Conservation (phyloP, 306 rosid genomes). For the Sicyos edulis region DNA sequence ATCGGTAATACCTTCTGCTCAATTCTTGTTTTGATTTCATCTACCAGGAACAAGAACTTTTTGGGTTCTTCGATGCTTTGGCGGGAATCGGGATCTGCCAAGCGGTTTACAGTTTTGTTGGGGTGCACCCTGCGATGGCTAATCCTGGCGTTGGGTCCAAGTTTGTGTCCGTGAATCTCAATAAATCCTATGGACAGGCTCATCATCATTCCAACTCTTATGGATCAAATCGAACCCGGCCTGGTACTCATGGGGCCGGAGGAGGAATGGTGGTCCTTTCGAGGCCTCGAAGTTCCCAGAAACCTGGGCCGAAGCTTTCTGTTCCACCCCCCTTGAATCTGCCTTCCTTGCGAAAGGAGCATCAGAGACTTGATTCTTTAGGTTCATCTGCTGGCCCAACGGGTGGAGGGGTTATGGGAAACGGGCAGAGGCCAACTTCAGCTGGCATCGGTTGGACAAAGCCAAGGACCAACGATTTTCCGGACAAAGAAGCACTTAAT, state of each 20-base stretch:
- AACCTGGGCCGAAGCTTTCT: constrained; percentile 82
- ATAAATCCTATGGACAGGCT: constrained; percentile 90
- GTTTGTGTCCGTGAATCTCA: constrained; percentile 87
- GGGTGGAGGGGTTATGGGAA: constrained; percentile 55
- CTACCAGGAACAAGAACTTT: constrained; percentile 29
- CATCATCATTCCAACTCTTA: constrained; percentile 38
- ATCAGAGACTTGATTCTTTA: constrained; percentile 70
- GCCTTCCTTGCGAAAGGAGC: constrained; percentile 84
- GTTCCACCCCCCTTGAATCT: constrained; percentile 99
- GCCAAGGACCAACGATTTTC: constrained; percentile 41
- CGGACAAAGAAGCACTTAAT: constrained; percentile 38
- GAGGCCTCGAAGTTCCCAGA: constrained; percentile 88
- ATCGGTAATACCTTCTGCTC: constrained; percentile 8
- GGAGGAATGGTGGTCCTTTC: constrained; percentile 80
- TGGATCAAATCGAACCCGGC: constrained; percentile 52
- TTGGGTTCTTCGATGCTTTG: constrained; percentile 70
- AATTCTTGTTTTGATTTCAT: background rate
- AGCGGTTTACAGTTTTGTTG: constrained; percentile 30
- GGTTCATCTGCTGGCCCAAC: constrained; percentile 58
- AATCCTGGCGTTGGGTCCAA: constrained; percentile 75
- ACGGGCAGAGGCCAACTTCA: constrained; percentile 64
- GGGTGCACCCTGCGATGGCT: constrained; percentile 61
- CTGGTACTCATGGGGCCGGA: constrained; percentile 40
- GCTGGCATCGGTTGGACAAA: constrained; percentile 91
- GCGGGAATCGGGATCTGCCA: constrained; percentile 36